Conservation (phyloP, 2,329 filamentous ascomycete species). For the Ophiostoma ips region DNA sequence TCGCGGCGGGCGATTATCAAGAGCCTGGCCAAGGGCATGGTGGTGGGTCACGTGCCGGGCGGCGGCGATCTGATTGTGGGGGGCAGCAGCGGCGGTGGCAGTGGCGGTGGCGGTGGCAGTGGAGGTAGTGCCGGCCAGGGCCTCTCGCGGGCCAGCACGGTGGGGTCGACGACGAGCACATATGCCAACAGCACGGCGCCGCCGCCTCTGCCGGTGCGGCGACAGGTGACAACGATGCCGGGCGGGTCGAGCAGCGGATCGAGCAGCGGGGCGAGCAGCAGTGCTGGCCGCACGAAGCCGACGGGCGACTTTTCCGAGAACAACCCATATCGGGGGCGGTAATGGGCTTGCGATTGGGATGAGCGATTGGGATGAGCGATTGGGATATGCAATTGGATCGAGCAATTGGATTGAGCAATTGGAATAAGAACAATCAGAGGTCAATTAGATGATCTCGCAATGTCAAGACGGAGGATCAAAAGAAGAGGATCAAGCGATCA, state of each 20-base stretch:
- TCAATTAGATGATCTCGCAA: neutral
- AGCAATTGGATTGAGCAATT: neutral
- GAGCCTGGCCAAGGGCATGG: slow-evolving; percentile 93
- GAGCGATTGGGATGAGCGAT: neutral
- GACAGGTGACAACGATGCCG: neutral
- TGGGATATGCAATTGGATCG: neutral
- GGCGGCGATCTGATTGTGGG: slow-evolving; percentile 62
- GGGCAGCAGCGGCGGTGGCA: slow-evolving; percentile 15
- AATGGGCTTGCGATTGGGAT: neutral
- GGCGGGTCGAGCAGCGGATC: slow-evolving; percentile 4
- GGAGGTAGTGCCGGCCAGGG: slow-evolving; percentile 9
- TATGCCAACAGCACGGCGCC: neutral
- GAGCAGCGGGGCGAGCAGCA: slow-evolving; percentile 2
- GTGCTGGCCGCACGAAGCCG: slow-evolving; percentile 5
- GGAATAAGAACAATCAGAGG: neutral
- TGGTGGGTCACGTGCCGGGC: slow-evolving; percentile 63
- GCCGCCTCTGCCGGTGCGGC: neutral
- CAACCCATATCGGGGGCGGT: slow-evolving; percentile 12
- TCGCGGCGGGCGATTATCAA: slow-evolving; percentile 82
- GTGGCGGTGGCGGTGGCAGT: slow-evolving; percentile 31
- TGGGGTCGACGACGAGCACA: neutral
- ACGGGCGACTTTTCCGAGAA: slow-evolving; percentile 13
- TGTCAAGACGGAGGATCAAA: too few species aligned
- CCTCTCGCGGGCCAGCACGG: neutral
- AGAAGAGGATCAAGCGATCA: too few species aligned